A percentile compares a stretch with the other conserved stretches of the same genome.
Evolutionary conservation across 768 basidiomycete genomes (phyloP).

Genomic region (Tremella mesenterica): DNA sequence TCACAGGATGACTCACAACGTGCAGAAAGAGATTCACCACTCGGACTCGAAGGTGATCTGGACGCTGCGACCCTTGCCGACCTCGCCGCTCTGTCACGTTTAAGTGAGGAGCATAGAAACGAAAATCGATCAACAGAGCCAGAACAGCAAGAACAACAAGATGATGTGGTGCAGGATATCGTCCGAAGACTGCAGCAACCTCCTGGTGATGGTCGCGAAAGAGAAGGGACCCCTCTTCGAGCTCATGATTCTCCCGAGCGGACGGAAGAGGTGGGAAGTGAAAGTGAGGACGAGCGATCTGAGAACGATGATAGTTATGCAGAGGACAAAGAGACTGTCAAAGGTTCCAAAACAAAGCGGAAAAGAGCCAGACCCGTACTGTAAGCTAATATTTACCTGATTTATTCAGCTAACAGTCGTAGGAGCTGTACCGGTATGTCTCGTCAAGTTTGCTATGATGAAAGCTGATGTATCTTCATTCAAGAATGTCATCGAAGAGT

Average conservation of each 20-base stretch:
- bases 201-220: neutral
- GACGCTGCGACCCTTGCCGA: conserved; percentile 33
- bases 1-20: no score
- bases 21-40: no score
- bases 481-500: conserved; percentile 42
- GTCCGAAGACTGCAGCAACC: conserved; percentile 7
- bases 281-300: conserved; percentile 7
- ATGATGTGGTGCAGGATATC: conserved; percentile 23
- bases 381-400: conserved; percentile 14
- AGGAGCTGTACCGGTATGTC: conserved; percentile 38
- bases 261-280: no score
- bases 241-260: no score
- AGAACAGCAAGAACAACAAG: conserved; percentile 5
- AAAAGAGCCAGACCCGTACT: conserved; percentile 33
- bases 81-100: conserved; percentile 30
- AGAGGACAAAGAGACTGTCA: conserved; percentile 11
- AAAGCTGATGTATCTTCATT: neutral
- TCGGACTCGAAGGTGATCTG: no score
- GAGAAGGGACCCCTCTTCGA: neutral
- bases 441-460: neutral
- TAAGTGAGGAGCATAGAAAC: conserved; percentile 11
- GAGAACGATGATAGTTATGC: conserved; percentile 6
- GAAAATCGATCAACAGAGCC: neutral
- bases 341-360: conserved; percentile 23
- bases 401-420: neutral